phyloP scores from a whole-genome alignment of 352 stramenopile genomes.

The Globisporangium yorkense region DNA sequence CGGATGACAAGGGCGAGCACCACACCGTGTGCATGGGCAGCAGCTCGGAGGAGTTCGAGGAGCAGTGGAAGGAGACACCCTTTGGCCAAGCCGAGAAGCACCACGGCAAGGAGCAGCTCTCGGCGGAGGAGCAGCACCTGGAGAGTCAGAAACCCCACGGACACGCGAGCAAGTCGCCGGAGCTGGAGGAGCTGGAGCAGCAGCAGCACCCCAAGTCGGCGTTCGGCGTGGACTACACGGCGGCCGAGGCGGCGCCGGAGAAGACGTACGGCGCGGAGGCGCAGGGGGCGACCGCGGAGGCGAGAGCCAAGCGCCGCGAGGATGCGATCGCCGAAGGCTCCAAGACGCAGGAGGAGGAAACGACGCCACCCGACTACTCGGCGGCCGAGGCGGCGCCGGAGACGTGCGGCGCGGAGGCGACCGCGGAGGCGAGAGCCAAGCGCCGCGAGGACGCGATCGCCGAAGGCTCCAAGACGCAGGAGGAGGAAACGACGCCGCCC shows the following conservation, averaged over 20 bases:
- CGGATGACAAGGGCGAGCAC: slow-evolving; percentile 52
- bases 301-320: slow-evolving; percentile 26
- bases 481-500: slow-evolving; percentile 61
- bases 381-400: not conserved
- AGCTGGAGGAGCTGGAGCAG: not conserved
- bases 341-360: slow-evolving; percentile 65
- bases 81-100: slow-evolving; percentile 50
- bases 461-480: slow-evolving; percentile 48
- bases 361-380: slow-evolving; percentile 36
- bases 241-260: slow-evolving; percentile 27
- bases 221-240: slow-evolving; percentile 16
- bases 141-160: slow-evolving; percentile 8
- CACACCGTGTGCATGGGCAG: slow-evolving; percentile 32
- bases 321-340: slow-evolving; percentile 52
- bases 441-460: slow-evolving; percentile 52
- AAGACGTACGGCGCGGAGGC: slow-evolving; percentile 18
- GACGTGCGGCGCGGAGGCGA: slow-evolving; percentile 12
- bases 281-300: slow-evolving; percentile 30
- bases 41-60: slow-evolving; percentile 54
- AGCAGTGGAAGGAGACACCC: slow-evolving; percentile 51
- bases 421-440: slow-evolving; percentile 22
- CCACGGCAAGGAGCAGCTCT: slow-evolving; percentile 14
- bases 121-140: not conserved
- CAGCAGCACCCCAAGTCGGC: slow-evolving; percentile 10
- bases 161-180: not conserved